Evolutionary conservation across 1,139 yeast genomes (phyloP).

Genomic region (Sugiyamaella neomexicana): DNA sequence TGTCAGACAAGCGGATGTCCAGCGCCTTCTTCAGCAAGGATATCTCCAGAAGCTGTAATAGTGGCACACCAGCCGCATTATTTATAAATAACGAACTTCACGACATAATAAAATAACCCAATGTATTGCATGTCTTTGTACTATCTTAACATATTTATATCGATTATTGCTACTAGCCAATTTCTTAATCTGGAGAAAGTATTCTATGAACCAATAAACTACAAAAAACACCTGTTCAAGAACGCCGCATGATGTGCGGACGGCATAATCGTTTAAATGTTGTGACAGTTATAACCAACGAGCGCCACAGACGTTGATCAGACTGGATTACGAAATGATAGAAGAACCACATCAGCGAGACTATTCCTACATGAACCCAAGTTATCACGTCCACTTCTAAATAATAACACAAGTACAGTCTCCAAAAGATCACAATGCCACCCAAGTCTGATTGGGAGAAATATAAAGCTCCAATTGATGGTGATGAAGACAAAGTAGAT

Average conservation of each 20-base stretch:
- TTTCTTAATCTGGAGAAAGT: no score
- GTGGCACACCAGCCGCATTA: neutral
- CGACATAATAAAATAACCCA: neutral
- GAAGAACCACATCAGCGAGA: neutral
- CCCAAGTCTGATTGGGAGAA: constrained; percentile 97
- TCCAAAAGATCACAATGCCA: constrained; percentile 48
- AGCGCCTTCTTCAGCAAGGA: constrained; percentile 90
- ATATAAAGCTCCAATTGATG: constrained; percentile 81
- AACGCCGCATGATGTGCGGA: no score
- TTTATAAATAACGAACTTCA: neutral
- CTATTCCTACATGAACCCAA: neutral
- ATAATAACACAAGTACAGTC: neutral
- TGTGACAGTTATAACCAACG: neutral
- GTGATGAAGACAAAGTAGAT: constrained; percentile 61
- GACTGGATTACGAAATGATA: neutral
- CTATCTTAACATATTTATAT: no score
- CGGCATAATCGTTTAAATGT: neutral
- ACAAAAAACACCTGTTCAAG: no score
- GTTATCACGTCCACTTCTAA: neutral
- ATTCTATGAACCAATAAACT: no score
- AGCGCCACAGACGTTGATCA: constrained; percentile 6
- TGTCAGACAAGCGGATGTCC: constrained; percentile 92
- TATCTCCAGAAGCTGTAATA: constrained; percentile 69
- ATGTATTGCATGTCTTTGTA: neutral
- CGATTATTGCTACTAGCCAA: no score